Conservation (phyloP, 257 asterid genomes). For the Cordia subcordata region DNA sequence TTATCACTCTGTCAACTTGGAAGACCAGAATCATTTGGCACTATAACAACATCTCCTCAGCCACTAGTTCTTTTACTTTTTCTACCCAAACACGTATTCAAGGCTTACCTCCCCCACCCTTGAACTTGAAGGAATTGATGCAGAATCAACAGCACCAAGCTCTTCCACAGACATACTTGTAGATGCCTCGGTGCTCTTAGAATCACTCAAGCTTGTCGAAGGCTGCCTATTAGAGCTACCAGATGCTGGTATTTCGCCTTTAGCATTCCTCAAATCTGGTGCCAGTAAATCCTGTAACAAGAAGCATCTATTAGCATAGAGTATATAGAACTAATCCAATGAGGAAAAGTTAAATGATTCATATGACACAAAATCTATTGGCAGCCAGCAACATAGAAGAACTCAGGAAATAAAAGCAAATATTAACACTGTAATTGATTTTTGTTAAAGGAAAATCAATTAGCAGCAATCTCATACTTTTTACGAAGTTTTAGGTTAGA, state of each 20-base stretch:
- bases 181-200: conserved; percentile 63
- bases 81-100: neutral
- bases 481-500: too few relatives aligned
- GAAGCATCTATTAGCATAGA: neutral
- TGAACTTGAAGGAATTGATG: conserved; percentile 68
- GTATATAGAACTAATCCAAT: too few relatives aligned
- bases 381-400: neutral
- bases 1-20: too few relatives aligned
- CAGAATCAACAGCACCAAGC: conserved; percentile 50
- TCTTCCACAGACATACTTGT: conserved; percentile 50
- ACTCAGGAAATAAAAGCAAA: neutral
- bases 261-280: conserved; percentile 52
- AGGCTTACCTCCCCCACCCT: conserved; percentile 58
- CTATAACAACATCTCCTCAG: too few relatives aligned
- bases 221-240: conserved; percentile 52
- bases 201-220: conserved; percentile 55
- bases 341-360: neutral
- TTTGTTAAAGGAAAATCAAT: neutral
- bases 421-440: neutral
- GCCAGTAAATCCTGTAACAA: conserved; percentile 52
- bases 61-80: too few relatives aligned
- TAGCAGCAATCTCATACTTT: too few relatives aligned
- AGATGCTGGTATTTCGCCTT: conserved; percentile 49
- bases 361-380: too few relatives aligned
- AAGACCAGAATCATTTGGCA: too few relatives aligned